Percentiles rank a stretch among this genome's conserved stretches.
Conservation (phyloP, 768 basidiomycete species). For the Stropharia rugosoannulata region DNA sequence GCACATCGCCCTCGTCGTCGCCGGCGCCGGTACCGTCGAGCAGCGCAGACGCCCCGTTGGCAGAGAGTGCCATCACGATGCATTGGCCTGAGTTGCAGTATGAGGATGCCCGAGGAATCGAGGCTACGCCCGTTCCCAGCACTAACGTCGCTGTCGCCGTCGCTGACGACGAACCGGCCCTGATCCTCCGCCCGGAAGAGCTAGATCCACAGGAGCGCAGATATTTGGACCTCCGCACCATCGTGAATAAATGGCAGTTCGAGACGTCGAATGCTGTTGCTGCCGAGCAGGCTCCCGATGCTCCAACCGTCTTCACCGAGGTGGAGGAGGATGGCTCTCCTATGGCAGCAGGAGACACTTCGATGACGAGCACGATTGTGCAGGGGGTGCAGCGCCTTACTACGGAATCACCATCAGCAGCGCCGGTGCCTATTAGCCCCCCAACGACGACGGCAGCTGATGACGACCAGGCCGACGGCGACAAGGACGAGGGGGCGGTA, state of each 20-base stretch:
- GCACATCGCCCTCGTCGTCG: not conserved
- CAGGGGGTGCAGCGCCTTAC: not conserved
- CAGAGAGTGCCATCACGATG: not conserved
- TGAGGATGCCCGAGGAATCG: not conserved
- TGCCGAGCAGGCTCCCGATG: not conserved
- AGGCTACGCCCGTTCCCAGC: constrained; percentile 6
- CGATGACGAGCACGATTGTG: constrained; percentile 4
- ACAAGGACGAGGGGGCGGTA: not conserved
- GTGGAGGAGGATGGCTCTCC: not conserved
- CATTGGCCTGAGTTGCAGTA: not conserved
- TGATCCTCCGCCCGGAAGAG: constrained; percentile 1
- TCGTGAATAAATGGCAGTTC: not conserved
- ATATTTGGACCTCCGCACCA: not conserved
- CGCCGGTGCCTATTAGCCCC: not conserved
- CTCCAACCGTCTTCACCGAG: not conserved
- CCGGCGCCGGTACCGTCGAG: not conserved
- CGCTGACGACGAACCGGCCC: not conserved
- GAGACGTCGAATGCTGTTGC: not conserved
- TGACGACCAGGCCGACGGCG: not conserved
- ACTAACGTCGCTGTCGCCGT: not conserved
- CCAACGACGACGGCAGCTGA: not conserved
- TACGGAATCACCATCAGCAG: not conserved
- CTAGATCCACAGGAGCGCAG: not conserved
- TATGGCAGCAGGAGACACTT: not conserved
- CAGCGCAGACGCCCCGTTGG: not conserved